These are phyloP conservation scores for Ambrosiella xylebori DNA, from an alignment of 2,329 filamentous ascomycete species.

Conservation along the genomic window DNA sequence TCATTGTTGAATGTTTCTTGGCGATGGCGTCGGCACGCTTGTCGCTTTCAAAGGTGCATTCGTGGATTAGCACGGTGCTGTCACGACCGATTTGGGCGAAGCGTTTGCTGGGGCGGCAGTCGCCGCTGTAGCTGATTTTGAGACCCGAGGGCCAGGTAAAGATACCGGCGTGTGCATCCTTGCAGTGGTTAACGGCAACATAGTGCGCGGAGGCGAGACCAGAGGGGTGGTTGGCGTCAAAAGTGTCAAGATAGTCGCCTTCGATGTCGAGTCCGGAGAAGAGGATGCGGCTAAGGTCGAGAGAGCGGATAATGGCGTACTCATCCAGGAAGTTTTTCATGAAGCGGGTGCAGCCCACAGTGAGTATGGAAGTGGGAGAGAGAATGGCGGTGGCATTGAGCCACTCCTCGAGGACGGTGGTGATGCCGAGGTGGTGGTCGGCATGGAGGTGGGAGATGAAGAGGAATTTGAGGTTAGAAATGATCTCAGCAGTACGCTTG, in stretches of 20 bases:
- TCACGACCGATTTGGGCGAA: constrained; percentile 58
- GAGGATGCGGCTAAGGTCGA: constrained; percentile 41
- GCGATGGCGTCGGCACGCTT: constrained; percentile 57
- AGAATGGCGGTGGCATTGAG: constrained; percentile 34
- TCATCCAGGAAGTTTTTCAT: constrained; percentile 69
- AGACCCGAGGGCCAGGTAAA: constrained; percentile 66
- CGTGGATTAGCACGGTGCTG: constrained; percentile 76
- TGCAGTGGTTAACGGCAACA: constrained; percentile 60
- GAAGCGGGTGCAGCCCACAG: constrained; percentile 49
- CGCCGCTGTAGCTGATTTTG: constrained; percentile 83
- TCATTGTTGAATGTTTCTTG: constrained; percentile 82
- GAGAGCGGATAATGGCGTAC: constrained; percentile 61
- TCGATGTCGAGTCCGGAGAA: constrained; percentile 17
- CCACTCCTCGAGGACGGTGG: constrained; percentile 72
- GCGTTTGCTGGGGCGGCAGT: constrained; percentile 60
- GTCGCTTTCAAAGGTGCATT: constrained; percentile 90
- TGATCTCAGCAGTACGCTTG: constrained; percentile 47
- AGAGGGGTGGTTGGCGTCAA: constrained; percentile 27
- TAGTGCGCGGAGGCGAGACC: constrained; percentile 52
- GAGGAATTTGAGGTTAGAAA: constrained; percentile 64
- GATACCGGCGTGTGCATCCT: constrained; percentile 56
- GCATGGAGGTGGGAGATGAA: constrained; percentile 95
- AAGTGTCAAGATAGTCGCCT: constrained; percentile 18
- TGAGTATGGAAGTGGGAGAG: constrained; percentile 28
- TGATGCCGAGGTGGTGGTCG: constrained; percentile 81